Base-by-base conservation (phyloP, 345 rosid genomes). In the Odontarrhena argentea region DNA sequence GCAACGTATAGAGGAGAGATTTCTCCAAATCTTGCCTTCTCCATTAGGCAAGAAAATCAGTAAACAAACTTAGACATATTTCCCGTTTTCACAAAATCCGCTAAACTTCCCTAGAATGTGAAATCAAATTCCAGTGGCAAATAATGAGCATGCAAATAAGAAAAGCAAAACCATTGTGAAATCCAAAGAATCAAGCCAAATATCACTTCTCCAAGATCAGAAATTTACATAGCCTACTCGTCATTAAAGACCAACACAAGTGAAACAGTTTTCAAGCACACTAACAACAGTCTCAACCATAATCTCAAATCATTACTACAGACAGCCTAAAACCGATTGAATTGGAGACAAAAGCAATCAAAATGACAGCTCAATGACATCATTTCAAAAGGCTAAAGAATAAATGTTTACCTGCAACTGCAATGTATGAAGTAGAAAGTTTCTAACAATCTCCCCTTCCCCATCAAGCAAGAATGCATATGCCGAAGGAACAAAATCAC, bases 401-500 rank as follows among this genome's bases (percentile, higher is more conserved):
- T 45, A 49, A 53, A 45, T 45, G 47, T 60, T 18, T 86, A 93
- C 98, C 97, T 93, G 98, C 55, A 93, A 80, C 71, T 93, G 97
- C 86, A 93, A 68, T 30, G 97, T 90, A 74, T 81, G 87, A 74
- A 93, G 94, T 52, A 93, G 92, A 81, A 93, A 93, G 73, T 88
- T 90, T 81, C 88, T 90, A n/a, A 88, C 96, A 40, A 93, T 90
- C 73, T 86, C 98, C 12, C 58, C 77, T 51, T 93, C 97, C 37
- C 97, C 97, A 67, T 84, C 83, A 49, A 93, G 96, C 85, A 93
- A 64, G 74, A 93, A 90, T 0, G 97, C 94, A 64, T 85, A 84
- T 0, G 92, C 98, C 0, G 96, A 88, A n/a, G 98, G 98, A n/a
- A 85, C 87, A 73, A 93, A 93, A 79, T 93, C 97, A 14, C 98